phyloP scores from a whole-genome alignment of 2,329 filamentous ascomycete genomes.

The Shiraia sp. region DNA sequence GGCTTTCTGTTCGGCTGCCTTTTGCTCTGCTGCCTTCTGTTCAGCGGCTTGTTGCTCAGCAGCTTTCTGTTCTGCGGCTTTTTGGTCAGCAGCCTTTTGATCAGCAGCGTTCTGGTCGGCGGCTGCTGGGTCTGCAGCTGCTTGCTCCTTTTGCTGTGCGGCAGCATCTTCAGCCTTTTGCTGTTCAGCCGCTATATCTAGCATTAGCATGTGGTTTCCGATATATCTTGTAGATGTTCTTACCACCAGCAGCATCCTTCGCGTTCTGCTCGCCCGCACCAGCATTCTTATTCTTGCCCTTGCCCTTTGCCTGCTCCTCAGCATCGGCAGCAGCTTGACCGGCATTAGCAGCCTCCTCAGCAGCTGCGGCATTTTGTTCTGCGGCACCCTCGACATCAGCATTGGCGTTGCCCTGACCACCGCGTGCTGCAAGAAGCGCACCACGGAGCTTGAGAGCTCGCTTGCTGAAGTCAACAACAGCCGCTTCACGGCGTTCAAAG shows the following conservation, averaged over 20 bases:
- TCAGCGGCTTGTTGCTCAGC: not conserved
- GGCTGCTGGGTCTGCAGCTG: slow-evolving; percentile 3
- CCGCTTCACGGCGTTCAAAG: slow-evolving; percentile 25
- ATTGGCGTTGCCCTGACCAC: slow-evolving; percentile 14
- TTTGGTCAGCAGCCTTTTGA: not conserved
- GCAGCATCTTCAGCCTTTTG: slow-evolving; percentile 2
- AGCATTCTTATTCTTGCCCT: not conserved
- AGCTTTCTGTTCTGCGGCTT: slow-evolving; percentile 7
- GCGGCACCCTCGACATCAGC: slow-evolving; percentile 2
- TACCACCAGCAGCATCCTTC: not conserved
- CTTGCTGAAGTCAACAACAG: slow-evolving; percentile 29
- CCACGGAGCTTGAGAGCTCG: slow-evolving; percentile 31
- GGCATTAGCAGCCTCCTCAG: slow-evolving; percentile 4
- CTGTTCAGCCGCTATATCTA: not conserved
- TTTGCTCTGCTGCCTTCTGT: not conserved
- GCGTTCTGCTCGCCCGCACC: slow-evolving; percentile 3
- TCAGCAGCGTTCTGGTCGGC: slow-evolving; percentile 1
- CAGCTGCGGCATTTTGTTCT: not conserved
- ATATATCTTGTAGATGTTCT: not conserved
- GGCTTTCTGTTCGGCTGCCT: slow-evolving; percentile 1
- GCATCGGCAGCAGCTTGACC: slow-evolving; percentile 5
- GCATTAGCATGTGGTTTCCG: no score
- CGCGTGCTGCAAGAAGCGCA: slow-evolving; percentile 26
- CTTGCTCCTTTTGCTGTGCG: slow-evolving; percentile 2
- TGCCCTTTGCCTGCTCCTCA: slow-evolving; percentile 6